Base-by-base conservation (phyloP, 345 rosid genomes). In the Odontarrhena argentea region DNA sequence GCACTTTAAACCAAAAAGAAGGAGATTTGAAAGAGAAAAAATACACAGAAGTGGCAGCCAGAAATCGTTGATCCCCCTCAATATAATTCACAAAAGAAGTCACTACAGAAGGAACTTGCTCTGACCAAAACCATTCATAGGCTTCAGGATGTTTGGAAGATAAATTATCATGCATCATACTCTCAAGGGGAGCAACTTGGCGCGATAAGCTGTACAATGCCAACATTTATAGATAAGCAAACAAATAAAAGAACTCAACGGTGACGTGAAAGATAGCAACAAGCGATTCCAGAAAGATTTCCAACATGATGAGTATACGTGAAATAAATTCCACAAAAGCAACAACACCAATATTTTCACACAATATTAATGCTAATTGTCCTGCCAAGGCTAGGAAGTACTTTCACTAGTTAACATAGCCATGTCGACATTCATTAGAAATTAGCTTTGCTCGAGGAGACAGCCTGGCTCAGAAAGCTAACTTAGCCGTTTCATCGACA, bases 71-170 rank as follows among this genome's bases (percentile, higher is more conserved):
- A 50, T 87, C 92, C 65, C 72, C 85, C 74, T 92, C 98, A 69
- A 89, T 82, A 53, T 75, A 81, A 82, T 76, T 83, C 42, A 89
- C 80, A 80, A 92, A 86, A 60, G 86, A 83, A 48, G 87, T 58
- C 76, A 84, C 84, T 46, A 77, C 76, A 14, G 64, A 64, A 37
- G 98, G 98, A 65, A 87, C 63, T 72, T 84, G 86, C 82, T 92
- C 85, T 10, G 90, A 79, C 87, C 85, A 92, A 76, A 92, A 85
- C 98, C 92, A 82, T 26, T 88, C 92, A 75, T 77, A 83, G 38
- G 77, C 80, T 74, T 87, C 85, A 63, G 89, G 83, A 66, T 88
- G 88, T 73, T 91, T 91, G 70, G 81, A 80, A 48, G 87, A 86
- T 55, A 91, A 70, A 75, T 87, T 77, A 25, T 88, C 93, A 77